These are phyloP conservation scores for Naganishia vishniacii DNA, from an alignment of 768 basidiomycete species.

Conservation along the genomic window DNA sequence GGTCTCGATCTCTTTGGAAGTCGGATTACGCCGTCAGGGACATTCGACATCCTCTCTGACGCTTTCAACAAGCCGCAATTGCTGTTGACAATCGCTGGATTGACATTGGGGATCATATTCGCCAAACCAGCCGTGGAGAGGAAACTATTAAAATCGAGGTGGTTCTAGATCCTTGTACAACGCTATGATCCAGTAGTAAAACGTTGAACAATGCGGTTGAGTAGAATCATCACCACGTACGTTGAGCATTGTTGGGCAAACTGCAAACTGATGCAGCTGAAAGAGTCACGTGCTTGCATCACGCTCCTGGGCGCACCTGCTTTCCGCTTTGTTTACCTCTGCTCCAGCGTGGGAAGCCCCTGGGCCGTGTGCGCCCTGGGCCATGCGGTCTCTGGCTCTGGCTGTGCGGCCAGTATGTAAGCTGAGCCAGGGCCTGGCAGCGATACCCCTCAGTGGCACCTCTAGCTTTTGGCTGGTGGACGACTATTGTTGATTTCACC, in stretches of 20 bases:
- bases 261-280: background rate
- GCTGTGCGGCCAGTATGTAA: conserved; percentile 3
- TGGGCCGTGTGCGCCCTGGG: background rate
- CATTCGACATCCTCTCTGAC: conserved; percentile 87
- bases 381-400: background rate
- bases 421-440: background rate
- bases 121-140: conserved; percentile 69
- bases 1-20: conserved; percentile 88
- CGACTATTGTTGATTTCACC: background rate
- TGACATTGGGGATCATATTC: conserved; percentile 70
- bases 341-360: conserved; percentile 5
- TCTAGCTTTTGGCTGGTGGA: background rate
- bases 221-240: too few species aligned
- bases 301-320: background rate
- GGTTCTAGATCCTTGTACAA: conserved; percentile 42
- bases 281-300: background rate
- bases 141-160: conserved; percentile 40
- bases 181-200: too few species aligned
- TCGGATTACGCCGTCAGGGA: conserved; percentile 74
- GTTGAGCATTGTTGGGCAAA: too few species aligned
- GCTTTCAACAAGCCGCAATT: conserved; percentile 90
- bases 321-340: too few species aligned
- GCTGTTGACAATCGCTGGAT: conserved; percentile 68
- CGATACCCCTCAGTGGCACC: background rate
- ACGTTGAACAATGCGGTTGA: too few species aligned